Evolutionary conservation across 768 basidiomycete species (phyloP).

Genomic region (Rossbeevera mucosa): DNA sequence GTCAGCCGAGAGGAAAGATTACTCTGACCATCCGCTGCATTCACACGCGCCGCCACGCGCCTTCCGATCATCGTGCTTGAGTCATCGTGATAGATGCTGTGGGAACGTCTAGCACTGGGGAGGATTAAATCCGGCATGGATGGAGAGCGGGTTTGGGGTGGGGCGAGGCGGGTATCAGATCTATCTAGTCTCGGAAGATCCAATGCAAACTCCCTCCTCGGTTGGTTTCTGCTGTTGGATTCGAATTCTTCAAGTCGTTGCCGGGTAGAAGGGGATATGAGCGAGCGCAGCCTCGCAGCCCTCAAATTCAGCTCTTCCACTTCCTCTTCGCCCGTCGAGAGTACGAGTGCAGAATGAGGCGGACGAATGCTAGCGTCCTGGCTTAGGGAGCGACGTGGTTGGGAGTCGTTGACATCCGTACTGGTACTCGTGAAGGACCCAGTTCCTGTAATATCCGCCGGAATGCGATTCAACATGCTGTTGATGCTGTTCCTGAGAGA

Average conservation of each 20-base stretch:
- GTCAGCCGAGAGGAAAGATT: constrained; percentile 18
- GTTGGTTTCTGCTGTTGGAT: constrained; percentile 6
- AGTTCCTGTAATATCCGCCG: constrained; percentile 28
- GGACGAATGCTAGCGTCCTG: constrained; percentile 27
- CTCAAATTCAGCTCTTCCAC: constrained; percentile 28
- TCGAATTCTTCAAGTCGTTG: constrained; percentile 33
- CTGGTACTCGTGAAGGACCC: constrained; percentile 1
- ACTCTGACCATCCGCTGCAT: constrained; percentile 15
- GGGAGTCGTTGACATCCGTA: constrained; percentile 5
- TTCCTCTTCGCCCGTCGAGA: constrained; percentile 21
- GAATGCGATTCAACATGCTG: constrained; percentile 37
- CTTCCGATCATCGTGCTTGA: constrained; percentile 33
- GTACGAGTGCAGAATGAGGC: constrained; percentile 28
- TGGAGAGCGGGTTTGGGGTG: constrained; percentile 24
- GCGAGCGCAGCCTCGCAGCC: constrained; percentile 26
- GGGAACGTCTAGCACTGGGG: constrained; percentile 18
- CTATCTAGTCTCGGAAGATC: constrained; percentile 15
- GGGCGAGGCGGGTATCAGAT: constrained; percentile 11
- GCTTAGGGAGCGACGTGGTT: constrained; percentile 6
- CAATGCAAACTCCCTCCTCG: constrained; percentile 18
- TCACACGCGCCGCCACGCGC: constrained; percentile 31
- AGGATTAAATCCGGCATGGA: constrained; percentile 29
- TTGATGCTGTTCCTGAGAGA: constrained; percentile 51
- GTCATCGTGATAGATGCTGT: constrained; percentile 22
- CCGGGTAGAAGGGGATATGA: constrained; percentile 28